Evolutionary conservation across 768 basidiomycete species (phyloP), one percentile per base, ranked within the genome.

Genomic region (Polyporus arcularius): DNA sequence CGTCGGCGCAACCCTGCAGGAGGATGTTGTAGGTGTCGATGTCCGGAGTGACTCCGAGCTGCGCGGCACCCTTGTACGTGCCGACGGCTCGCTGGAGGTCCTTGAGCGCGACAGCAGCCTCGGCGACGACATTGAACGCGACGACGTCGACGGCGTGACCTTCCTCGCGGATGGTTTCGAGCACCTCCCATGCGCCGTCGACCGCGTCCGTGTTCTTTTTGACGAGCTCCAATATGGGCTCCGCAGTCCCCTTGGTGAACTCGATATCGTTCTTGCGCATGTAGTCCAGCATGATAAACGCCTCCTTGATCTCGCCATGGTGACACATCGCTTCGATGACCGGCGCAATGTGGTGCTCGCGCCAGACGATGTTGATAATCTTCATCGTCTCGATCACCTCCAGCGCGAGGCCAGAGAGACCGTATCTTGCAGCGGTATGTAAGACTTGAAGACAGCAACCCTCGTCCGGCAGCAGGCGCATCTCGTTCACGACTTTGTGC

Each of bases 51-150:
- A 87, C 74, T 21, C 74, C 77, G 51, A 90, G 82, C 31, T 85
- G 82, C 0, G 76, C 48, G 30, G 85, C 79, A 18, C 82, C 81
- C 61, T 85, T 85, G 78, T 92, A 93, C n/a, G 86, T 82, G 4
- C 87, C 88, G 38, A 95, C 73, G 0, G 89, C 90, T 31, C 91
- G 88, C 60, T 88, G 86, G 8, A 95, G 74, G 70, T 94, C 92
- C 14, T 80, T 80, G 3, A 86, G 74, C 26, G 72, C 67, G 49
- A 88, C 75, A 1, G 85, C 81, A 0, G 90, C 92, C 55, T 81
- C 78, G 53, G 94, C 75, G 66, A 95, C 71, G 41, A 83, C 78
- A 67, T 90, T 89, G 60, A 92, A 72, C n/a, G 84, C 80, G 38
- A 80, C 74, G 16, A 84, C 69, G 64, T 90, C 84, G 45, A 94